Evolutionary conservation across 2,329 filamentous ascomycete genomes (phyloP).

Genomic region (Immersiporthe knoxdaviesiana): DNA sequence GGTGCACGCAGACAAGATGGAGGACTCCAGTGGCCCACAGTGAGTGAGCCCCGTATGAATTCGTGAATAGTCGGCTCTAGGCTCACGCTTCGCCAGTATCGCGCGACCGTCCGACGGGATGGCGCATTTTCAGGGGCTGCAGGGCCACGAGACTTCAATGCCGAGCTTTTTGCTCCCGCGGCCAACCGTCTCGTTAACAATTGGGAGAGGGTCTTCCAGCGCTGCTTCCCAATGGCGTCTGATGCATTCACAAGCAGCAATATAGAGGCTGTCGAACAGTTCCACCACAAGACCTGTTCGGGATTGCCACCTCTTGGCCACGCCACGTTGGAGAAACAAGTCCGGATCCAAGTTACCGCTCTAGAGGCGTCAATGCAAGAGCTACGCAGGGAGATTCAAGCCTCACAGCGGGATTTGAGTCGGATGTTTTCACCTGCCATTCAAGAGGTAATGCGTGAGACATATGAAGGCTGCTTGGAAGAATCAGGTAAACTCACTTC

Average conservation of each 20-base stretch:
- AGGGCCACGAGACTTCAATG: slow-evolving; percentile 35
- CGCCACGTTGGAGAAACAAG: slow-evolving; percentile 34
- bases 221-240: slow-evolving; percentile 29
- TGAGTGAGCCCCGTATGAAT: background rate
- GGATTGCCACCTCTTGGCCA: slow-evolving; percentile 17
- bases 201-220: slow-evolving; percentile 38
- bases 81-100: slow-evolving; percentile 29
- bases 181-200: slow-evolving; percentile 29
- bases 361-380: slow-evolving; percentile 42
- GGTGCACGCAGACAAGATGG: slow-evolving; percentile 29
- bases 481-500: slow-evolving; percentile 44
- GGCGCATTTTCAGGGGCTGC: slow-evolving; percentile 31
- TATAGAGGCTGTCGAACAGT: slow-evolving; percentile 23
- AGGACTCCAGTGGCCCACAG: slow-evolving; percentile 34
- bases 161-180: slow-evolving; percentile 36
- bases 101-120: slow-evolving; percentile 33
- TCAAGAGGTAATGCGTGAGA: slow-evolving; percentile 46
- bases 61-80: too few relatives aligned
- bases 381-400: slow-evolving; percentile 44
- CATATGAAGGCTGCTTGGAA: slow-evolving; percentile 48
- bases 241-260: slow-evolving; percentile 19
- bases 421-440: slow-evolving; percentile 57
- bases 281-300: slow-evolving; percentile 28
- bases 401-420: slow-evolving; percentile 55
- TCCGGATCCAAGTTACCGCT: slow-evolving; percentile 35